A percentile compares a stretch with the other conserved stretches of the same genome.
phyloP scores from a whole-genome alignment of 768 basidiomycete species.

The Mycena leptocephala region DNA sequence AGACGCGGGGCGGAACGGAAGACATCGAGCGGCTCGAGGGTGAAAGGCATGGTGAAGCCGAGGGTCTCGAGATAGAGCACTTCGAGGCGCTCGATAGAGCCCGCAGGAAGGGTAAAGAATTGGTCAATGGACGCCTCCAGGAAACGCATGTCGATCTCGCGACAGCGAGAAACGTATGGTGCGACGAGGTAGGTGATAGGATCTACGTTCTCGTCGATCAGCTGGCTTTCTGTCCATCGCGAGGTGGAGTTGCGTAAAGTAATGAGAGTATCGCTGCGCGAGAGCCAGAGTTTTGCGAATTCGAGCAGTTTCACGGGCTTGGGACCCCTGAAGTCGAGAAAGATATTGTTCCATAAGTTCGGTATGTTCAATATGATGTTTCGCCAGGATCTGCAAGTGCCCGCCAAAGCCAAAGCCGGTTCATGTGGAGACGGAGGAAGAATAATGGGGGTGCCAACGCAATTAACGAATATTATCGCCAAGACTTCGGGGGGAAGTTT shows the following conservation, averaged over 20 bases:
- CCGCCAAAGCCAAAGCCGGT: conserved; percentile 30
- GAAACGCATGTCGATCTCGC: conserved; percentile 38
- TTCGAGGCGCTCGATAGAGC: conserved; percentile 35
- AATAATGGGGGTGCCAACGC: conserved; percentile 31
- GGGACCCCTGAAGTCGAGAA: conserved; percentile 32
- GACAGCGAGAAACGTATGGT: conserved; percentile 30
- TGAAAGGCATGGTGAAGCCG: conserved; percentile 31
- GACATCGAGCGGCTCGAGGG: conserved; percentile 26
- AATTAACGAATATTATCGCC: conserved; percentile 27
- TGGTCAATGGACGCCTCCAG: conserved; percentile 37
- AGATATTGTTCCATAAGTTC: conserved; percentile 34
- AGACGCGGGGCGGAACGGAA: conserved; percentile 35
- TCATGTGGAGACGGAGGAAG: conserved; percentile 28
- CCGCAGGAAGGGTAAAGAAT: conserved; percentile 31
- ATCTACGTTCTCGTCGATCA: conserved; percentile 19
- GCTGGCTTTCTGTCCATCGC: conserved; percentile 20
- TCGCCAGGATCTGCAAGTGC: conserved; percentile 33
- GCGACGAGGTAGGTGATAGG: conserved; percentile 30
- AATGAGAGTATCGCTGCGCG: conserved; percentile 31
- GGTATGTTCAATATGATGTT: conserved; percentile 25
- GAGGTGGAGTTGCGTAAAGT: conserved; percentile 36
- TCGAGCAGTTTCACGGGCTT: conserved; percentile 28
- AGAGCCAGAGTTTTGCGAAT: conserved; percentile 33
- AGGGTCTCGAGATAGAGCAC: conserved; percentile 37
- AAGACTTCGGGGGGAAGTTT: conserved; percentile 31